Conservation (phyloP, 1,139 yeast genomes). For the Candida pseudoviswanathii region DNA sequence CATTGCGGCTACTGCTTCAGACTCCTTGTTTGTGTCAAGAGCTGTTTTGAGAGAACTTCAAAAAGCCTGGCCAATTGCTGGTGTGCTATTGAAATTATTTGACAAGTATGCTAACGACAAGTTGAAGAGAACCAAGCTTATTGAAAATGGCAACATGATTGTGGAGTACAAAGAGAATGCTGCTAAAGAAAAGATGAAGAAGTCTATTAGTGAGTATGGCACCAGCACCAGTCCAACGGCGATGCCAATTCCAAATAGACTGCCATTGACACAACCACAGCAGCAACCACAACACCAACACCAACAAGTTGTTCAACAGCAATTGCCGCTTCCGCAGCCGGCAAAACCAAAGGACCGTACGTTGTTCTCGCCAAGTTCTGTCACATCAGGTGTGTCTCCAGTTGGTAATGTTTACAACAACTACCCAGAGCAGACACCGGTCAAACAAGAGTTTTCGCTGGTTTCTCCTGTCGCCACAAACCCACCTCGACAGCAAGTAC, state of each 20-base stretch:
- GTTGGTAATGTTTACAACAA: slow-evolving; percentile 23
- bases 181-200: slow-evolving; percentile 9
- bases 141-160: slow-evolving; percentile 40
- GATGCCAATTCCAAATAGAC: background rate
- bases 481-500: slow-evolving; percentile 8
- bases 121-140: slow-evolving; percentile 45
- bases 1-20: slow-evolving; percentile 62
- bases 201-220: background rate
- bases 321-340: slow-evolving; percentile 9
- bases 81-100: slow-evolving; percentile 41
- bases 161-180: slow-evolving; percentile 41
- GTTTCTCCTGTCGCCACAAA: slow-evolving; percentile 1
- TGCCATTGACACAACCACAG: slow-evolving; percentile 9
- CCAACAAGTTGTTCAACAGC: slow-evolving; percentile 7
- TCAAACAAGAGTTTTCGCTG: background rate
- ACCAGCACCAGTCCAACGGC: background rate
- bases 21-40: slow-evolving; percentile 55
- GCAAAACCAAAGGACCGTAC: slow-evolving; percentile 3
- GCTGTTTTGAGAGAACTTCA: slow-evolving; percentile 56
- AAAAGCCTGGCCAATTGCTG: slow-evolving; percentile 48
- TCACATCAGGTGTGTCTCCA: slow-evolving; percentile 36
- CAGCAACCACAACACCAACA: slow-evolving; percentile 12
- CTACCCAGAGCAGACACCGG: slow-evolving; percentile 17
- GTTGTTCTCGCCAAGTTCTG: slow-evolving; percentile 13
- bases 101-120: slow-evolving; percentile 52